Base-by-base conservation (phyloP, 768 basidiomycete genomes). In the Mycena floridula region DNA sequence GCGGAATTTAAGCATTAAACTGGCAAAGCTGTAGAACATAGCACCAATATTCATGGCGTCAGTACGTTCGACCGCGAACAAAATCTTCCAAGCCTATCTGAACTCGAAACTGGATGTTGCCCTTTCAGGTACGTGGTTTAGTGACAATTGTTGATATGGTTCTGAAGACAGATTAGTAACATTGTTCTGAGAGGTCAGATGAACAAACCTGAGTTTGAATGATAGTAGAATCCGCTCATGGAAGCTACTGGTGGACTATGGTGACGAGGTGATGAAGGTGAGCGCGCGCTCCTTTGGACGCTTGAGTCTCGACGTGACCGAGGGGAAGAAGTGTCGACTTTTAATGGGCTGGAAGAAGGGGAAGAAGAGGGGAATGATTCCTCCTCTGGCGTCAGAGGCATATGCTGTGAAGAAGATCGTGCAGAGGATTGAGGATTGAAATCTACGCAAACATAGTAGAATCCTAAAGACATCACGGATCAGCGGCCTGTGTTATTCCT, bases 371-470 rank as follows among this genome's bases (percentile, higher is more conserved):
- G 40, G 2, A 28, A 18, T 21, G 35, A 25, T 22, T 43, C 36
- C 24, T 32, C 15, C 27, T 53, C 66, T 51, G 45, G 62, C 43
- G 52, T 50, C 30, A 53, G 59, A 42, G 71, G 66, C 26, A 60
- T 62, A 6, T 64, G 59, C 39, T 69, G 64, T 11, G 69, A 55
- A 23, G 66, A 52, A 40, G 54, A 63, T 24, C 65, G 50, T 18
- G 66, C 57, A 9, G 65, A 57, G 25, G 73, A 62, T 15, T 75
- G 72, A 4, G 89, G 86, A 54, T 86, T 87, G 59, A 93, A 88
- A 60, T 96, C 93, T 32, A 96, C 88, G 60, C 92, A 90, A 45
- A 94, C 88, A 55, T 92, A 95, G 67, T 94, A 96, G 66, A 96
- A 94, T 25, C 91, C 93, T 86, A 59, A 48, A 12, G 28, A 43